Base-by-base conservation (phyloP, 2,329 filamentous ascomycete species). In the Neonectria hederae region DNA sequence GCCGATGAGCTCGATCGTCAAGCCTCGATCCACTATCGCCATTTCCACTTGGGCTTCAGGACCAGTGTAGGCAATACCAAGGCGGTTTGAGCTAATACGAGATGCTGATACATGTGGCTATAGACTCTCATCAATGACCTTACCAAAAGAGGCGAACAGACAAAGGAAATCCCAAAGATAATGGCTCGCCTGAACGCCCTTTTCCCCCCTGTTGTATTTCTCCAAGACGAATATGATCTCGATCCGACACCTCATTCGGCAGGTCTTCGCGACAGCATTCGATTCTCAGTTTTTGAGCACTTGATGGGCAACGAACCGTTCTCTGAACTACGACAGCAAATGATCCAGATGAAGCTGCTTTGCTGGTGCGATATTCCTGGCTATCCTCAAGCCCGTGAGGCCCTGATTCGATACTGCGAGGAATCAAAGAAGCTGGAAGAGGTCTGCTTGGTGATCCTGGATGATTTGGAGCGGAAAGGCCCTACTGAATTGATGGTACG, bases 161-260 rank as follows among this genome's bases (percentile, higher is more conserved):
- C 55, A 54, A 67, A 69, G 26, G 61, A 70, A 14, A 43, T 53
- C 3, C 58, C 68, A 6, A 64, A 69, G 14, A 69, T 78, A 35
- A 76, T 80, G 77, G 78, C 76, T 22, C 69, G 72, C 7, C 66
- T 80, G 24, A 80, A 81, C 53, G 72, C 79, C 6, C 65, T 81
- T 21, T 77, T 80, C 35, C 76, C 79, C 1, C 61, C 77, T 1
- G 58, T 67, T 10, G 55, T 69, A 9, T 62, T 74, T 11, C 63
- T 74, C 19, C 61, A 67, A 35, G 54, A 68, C 17, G 56, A 62
- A 2, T 65, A 75, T 3, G 73, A 75, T 30, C 9, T 71, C 5
- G 70, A 76, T 19, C 67, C 75, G 8, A 69, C 69, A 11, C 76
- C 77, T 1, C 76, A 74, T 60, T 74, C 78, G 0, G 53, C 67